Conservation (phyloP, 2,329 filamentous ascomycete species). For the Neospermospora avenae region DNA sequence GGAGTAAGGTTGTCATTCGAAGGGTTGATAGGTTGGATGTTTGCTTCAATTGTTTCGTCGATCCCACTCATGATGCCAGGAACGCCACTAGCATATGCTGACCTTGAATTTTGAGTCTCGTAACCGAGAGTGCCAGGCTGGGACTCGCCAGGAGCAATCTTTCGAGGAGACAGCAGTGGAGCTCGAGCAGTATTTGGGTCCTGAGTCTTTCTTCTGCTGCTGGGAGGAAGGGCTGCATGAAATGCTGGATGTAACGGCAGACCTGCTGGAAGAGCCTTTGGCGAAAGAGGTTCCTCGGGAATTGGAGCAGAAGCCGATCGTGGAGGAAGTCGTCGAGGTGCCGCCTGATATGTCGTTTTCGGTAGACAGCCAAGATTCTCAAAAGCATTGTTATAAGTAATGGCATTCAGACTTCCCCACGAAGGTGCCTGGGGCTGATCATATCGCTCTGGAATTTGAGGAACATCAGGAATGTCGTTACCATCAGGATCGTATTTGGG, state of each 20-base stretch:
- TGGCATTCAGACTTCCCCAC: slow-evolving; percentile 28
- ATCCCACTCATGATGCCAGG: slow-evolving; percentile 42
- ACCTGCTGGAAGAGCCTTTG: slow-evolving; percentile 33
- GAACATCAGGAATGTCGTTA: slow-evolving; percentile 54
- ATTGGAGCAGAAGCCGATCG: slow-evolving; percentile 62
- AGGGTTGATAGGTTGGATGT: slow-evolving; percentile 37
- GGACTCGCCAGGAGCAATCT: slow-evolving; percentile 32
- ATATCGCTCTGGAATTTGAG: slow-evolving; percentile 49
- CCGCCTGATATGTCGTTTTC: slow-evolving; percentile 34
- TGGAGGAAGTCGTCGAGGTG: slow-evolving; percentile 49
- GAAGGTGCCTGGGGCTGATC: slow-evolving; percentile 22
- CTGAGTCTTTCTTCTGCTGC: slow-evolving; percentile 28
- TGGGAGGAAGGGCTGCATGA: slow-evolving; percentile 38
- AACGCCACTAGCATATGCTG: slow-evolving; percentile 24
- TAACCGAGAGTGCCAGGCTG: slow-evolving; percentile 34
- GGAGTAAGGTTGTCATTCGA: slow-evolving; percentile 50
- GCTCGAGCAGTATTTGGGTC: slow-evolving; percentile 22
- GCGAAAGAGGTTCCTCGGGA: slow-evolving; percentile 43
- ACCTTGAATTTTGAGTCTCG: slow-evolving; percentile 29
- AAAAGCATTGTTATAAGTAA: slow-evolving; percentile 28
- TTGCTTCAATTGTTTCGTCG: slow-evolving; percentile 42
- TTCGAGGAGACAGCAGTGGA: slow-evolving; percentile 28
- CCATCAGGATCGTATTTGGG: slow-evolving; percentile 62
- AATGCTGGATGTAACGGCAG: slow-evolving; percentile 43
- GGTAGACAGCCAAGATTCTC: slow-evolving; percentile 34